Evolutionary conservation across 1,139 yeast genomes (phyloP).

Genomic region (Nadsonia commutata): DNA sequence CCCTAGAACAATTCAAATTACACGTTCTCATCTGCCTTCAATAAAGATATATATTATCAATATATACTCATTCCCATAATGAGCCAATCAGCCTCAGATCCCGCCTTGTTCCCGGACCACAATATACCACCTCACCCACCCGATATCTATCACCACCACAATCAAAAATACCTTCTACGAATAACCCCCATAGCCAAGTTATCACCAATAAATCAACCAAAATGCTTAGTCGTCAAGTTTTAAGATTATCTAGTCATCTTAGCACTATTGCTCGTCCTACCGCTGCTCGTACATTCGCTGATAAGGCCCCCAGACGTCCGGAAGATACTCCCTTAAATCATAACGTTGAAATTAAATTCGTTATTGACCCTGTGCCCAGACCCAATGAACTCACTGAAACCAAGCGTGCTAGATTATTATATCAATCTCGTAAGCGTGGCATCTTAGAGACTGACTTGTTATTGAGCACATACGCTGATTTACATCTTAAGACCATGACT

Average conservation of each 20-base stretch:
- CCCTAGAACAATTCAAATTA: too few species aligned
- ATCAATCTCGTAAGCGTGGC: constrained; percentile 92
- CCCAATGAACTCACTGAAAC: constrained; percentile 58
- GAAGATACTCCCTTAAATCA: not conserved
- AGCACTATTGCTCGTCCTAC: not conserved
- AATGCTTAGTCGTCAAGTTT: too few species aligned
- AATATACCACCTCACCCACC: too few species aligned
- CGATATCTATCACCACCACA: too few species aligned
- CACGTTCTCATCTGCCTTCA: too few species aligned
- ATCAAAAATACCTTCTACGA: too few species aligned
- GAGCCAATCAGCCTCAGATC: too few species aligned
- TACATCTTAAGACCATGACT: constrained; percentile 45
- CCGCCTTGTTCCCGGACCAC: too few species aligned
- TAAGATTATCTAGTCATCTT: not conserved
- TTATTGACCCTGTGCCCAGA: constrained; percentile 64
- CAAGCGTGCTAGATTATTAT: constrained; percentile 72
- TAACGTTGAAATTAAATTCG: constrained; percentile 15
- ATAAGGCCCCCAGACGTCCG: not conserved
- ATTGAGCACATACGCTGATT: constrained; percentile 72
- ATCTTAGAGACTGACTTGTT: constrained; percentile 84
- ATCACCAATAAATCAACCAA: too few species aligned
- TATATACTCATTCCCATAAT: too few species aligned
- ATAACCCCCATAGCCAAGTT: too few species aligned
- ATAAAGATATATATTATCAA: too few species aligned
- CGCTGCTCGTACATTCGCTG: not conserved